These are phyloP conservation scores for Exobasidium rhododendri DNA, from an alignment of 1,284 basidiomycete genomes.

Conservation along the genomic window DNA sequence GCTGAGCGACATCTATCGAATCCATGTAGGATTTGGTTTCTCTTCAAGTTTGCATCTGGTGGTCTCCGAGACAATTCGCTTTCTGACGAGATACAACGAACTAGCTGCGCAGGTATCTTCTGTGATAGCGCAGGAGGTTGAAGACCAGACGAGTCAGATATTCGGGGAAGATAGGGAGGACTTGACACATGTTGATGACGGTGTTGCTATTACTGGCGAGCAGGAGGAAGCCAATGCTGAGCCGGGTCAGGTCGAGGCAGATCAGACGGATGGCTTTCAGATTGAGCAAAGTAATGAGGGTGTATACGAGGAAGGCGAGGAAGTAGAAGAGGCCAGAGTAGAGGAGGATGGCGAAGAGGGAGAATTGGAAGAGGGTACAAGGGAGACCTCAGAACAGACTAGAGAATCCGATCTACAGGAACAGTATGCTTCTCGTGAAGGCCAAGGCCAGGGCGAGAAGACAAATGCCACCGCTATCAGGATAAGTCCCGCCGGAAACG, in stretches of 20 bases:
- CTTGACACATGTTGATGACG: background rate
- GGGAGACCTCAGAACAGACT: background rate
- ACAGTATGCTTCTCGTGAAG: background rate
- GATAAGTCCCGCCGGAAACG: background rate
- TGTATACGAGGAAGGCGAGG: conserved; percentile 10
- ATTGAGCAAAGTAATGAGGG: conserved; percentile 7
- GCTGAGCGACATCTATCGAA: conserved; percentile 41
- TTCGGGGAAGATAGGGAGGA: background rate
- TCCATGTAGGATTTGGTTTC: conserved; percentile 31
- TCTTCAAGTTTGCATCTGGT: conserved; percentile 35
- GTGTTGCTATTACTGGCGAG: too few species aligned
- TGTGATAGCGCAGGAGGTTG: conserved; percentile 17
- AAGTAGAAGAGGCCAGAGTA: conserved; percentile 6
- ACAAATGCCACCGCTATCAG: conserved; percentile 23
- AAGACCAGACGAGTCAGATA: background rate
- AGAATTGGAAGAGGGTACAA: background rate
- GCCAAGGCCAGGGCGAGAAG: conserved; percentile 21
- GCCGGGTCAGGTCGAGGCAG: background rate
- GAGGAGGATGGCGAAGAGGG: conserved; percentile 11
- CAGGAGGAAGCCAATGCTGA: conserved; percentile 22
- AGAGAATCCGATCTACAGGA: background rate
- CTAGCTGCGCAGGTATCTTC: conserved; percentile 39
- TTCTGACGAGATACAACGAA: conserved; percentile 48
- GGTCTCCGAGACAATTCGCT: conserved; percentile 39
- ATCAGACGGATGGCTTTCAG: conserved; percentile 19